Evolutionary conservation across 1,139 yeast genomes (phyloP).

Genomic region (Taiozyma onychis): DNA sequence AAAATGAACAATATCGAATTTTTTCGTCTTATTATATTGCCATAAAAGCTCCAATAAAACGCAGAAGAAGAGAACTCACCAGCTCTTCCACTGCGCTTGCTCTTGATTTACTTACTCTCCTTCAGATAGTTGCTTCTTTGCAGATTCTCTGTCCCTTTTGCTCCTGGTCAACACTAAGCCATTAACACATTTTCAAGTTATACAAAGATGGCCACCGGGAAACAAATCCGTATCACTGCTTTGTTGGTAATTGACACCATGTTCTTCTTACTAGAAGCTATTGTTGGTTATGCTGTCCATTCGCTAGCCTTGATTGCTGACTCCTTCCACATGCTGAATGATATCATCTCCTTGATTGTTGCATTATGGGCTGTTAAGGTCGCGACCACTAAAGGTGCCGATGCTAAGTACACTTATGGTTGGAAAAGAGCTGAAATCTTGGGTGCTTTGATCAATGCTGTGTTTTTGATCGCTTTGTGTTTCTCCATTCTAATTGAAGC

Average conservation of each 20-base stretch:
- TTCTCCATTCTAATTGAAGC: conserved; percentile 92
- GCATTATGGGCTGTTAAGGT: conserved; percentile 97
- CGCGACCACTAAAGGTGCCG: conserved; percentile 77
- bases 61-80: background rate
- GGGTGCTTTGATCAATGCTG: conserved; percentile 92
- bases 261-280: conserved; percentile 82
- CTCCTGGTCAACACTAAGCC: background rate
- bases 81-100: background rate
- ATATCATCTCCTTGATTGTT: conserved; percentile 79
- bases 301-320: conserved; percentile 93
- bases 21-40: too few species aligned
- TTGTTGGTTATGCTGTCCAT: conserved; percentile 82
- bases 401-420: conserved; percentile 86
- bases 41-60: background rate
- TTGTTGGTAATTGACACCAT: conserved; percentile 71
- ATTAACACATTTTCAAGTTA: background rate
- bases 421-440: conserved; percentile 96
- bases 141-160: background rate
- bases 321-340: conserved; percentile 96
- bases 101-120: background rate
- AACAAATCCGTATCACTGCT: conserved; percentile 70
- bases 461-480: conserved; percentile 85
- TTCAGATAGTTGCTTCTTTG: background rate
- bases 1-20: too few species aligned
- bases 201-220: conserved; percentile 27